Evolutionary conservation across 1,284 basidiomycete species (phyloP).

Genomic region (Bondarzewia mesenterica): DNA sequence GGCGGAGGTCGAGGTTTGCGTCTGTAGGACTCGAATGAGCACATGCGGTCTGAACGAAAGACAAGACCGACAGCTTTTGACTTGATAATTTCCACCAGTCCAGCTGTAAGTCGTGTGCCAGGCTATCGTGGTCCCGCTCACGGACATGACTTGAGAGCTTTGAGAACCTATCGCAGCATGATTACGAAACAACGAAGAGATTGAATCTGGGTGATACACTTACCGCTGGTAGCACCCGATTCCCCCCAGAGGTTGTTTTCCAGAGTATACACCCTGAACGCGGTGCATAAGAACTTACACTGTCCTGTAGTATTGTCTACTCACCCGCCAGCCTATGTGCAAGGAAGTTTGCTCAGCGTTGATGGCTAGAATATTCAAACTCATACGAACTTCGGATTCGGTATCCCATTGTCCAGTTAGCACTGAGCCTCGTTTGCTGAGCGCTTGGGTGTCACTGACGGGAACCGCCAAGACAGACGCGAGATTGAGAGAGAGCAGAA

Average conservation of each 20-base stretch:
- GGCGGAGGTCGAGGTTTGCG: background rate
- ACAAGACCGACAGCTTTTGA: background rate
- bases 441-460: background rate
- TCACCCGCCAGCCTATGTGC: background rate
- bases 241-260: background rate
- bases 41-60: background rate
- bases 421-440: constrained; percentile 1
- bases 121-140: background rate
- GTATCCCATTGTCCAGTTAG: background rate
- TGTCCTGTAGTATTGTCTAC: too few species aligned
- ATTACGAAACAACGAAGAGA: background rate
- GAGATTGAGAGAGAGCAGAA: background rate
- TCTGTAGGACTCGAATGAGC: background rate
- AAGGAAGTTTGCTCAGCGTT: background rate
- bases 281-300: background rate
- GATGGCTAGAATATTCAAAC: background rate
- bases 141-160: background rate
- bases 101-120: background rate
- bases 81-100: background rate
- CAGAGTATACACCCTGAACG: background rate
- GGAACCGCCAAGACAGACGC: background rate
- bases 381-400: background rate
- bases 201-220: background rate
- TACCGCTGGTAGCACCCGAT: background rate
- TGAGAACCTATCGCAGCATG: background rate